phyloP scores from a whole-genome alignment of 176 grass and related monocot species.

The Chloris gayana region DNA sequence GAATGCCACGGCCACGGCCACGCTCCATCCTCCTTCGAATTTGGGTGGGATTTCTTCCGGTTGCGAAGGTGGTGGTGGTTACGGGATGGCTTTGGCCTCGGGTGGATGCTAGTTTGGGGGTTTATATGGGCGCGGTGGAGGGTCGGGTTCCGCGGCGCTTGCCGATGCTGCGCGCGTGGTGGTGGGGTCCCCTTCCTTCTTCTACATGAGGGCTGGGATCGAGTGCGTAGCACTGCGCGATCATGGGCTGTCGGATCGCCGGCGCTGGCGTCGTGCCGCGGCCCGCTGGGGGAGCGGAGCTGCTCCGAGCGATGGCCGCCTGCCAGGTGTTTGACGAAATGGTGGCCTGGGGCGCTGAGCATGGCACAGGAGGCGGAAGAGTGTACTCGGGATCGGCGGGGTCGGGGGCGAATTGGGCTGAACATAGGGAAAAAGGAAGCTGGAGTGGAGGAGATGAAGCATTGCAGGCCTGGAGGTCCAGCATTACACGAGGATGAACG shows the following conservation, averaged over 20 bases:
- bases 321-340: conserved; percentile 32
- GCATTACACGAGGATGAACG: neutral
- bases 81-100: neutral
- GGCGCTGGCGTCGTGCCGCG: neutral
- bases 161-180: too few species aligned
- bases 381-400: too few species aligned
- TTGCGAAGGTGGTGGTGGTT: neutral
- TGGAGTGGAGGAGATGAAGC: neutral
- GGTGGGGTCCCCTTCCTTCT: neutral
- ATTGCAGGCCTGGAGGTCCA: neutral
- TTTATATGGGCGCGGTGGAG: conserved; percentile 19
- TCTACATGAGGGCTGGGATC: neutral
- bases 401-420: too few species aligned
- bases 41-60: neutral
- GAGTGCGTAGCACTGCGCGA: too few species aligned
- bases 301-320: neutral
- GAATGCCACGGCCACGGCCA: neutral
- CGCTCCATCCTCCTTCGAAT: neutral
- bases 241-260: neutral
- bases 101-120: neutral
- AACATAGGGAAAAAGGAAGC: neutral
- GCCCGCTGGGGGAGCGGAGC: neutral
- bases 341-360: neutral
- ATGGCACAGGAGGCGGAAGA: too few species aligned
- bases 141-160: too few species aligned